These are phyloP conservation scores for Russula lepida DNA, from an alignment of 768 basidiomycete species.

Conservation along the genomic window DNA sequence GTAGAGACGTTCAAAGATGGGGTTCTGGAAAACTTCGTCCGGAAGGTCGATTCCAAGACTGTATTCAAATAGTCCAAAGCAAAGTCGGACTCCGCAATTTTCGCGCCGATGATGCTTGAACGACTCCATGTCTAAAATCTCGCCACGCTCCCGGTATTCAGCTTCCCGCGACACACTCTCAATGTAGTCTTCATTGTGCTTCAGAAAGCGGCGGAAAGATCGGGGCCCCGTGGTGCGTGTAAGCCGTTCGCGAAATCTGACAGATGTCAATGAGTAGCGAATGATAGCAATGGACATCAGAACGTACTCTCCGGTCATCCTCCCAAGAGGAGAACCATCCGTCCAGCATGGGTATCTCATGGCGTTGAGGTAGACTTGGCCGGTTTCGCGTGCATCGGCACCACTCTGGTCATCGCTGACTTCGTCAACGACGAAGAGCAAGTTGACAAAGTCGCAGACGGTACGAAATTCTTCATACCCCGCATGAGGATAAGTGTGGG, in stretches of 20 bases:
- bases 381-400: constrained; percentile 46
- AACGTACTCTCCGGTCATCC: constrained; percentile 57
- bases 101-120: constrained; percentile 57
- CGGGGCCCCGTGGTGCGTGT: constrained; percentile 37
- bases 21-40: constrained; percentile 51
- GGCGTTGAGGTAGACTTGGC: constrained; percentile 46
- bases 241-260: constrained; percentile 52
- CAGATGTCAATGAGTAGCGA: background rate
- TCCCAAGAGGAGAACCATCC: constrained; percentile 48
- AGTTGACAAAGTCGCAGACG: constrained; percentile 50
- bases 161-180: constrained; percentile 53
- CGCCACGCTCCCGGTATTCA: constrained; percentile 49
- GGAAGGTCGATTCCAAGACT: constrained; percentile 57
- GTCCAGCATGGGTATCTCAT: constrained; percentile 49
- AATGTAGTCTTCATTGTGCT: constrained; percentile 49
- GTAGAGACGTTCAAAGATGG: constrained; percentile 46
- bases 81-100: constrained; percentile 61
- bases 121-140: constrained; percentile 45
- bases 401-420: constrained; percentile 62
- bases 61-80: constrained; percentile 59
- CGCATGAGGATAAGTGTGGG: constrained; percentile 55
- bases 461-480: constrained; percentile 52
- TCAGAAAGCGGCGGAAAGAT: constrained; percentile 43
- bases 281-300: background rate
- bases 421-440: constrained; percentile 57